Conservation (phyloP, 768 basidiomycete species). For the Tephrocybe sp. region DNA sequence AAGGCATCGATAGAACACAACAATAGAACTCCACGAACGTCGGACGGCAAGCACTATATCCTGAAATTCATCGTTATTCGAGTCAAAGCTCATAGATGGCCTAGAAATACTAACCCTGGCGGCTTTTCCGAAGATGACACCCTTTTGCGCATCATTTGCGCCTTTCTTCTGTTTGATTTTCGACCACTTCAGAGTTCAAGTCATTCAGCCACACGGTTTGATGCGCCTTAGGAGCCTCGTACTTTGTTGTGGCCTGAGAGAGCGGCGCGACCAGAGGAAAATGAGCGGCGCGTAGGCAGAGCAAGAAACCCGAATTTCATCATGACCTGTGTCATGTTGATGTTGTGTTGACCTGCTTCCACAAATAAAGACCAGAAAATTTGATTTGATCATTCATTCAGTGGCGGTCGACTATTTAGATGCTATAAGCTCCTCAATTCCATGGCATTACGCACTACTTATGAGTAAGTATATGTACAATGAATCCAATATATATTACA, state of each 20-base stretch:
- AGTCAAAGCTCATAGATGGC: neutral
- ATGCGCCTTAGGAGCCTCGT: neutral
- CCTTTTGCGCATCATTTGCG: constrained; percentile 59
- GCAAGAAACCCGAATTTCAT: constrained; percentile 10
- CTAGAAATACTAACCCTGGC: constrained; percentile 43
- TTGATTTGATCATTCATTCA: no score
- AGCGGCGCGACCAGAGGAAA: constrained; percentile 18
- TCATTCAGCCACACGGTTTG: neutral
- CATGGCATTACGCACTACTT: neutral
- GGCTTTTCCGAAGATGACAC: constrained; percentile 54
- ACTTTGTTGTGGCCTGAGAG: constrained; percentile 46
- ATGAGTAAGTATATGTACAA: neutral
- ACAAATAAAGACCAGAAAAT: neutral
- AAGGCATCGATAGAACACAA: neutral
- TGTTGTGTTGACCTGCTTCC: neutral
- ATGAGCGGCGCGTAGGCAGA: constrained; percentile 16
- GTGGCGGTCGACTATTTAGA: no score
- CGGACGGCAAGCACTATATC: constrained; percentile 63
- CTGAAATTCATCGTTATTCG: constrained; percentile 29
- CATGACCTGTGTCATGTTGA: constrained; percentile 8
- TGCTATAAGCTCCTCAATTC: no score
- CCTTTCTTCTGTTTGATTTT: constrained; percentile 77
- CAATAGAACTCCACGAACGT: constrained; percentile 34
- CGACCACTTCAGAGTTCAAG: constrained; percentile 52
- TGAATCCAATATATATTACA: constrained; percentile 10